Evolutionary conservation across 148 eudicot genomes (phyloP).

Genomic region (Polygonum aviculare): DNA sequence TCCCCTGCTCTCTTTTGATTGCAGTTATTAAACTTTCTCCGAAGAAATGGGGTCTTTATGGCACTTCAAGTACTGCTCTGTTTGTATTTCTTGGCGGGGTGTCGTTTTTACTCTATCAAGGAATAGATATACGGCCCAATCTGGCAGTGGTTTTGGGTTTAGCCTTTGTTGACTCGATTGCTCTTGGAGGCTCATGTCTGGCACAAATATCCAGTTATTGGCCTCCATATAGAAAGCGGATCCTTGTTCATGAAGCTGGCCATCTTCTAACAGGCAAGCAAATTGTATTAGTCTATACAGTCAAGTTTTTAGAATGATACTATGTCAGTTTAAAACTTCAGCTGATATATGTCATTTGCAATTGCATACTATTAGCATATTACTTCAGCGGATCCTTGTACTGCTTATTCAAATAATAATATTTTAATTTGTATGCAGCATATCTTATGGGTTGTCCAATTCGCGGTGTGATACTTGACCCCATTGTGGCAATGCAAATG

Average conservation of each 20-base stretch:
- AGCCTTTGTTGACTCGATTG: slow-evolving; percentile 56
- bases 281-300: background rate
- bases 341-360: background rate
- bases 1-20: slow-evolving; percentile 7
- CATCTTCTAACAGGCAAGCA: slow-evolving; percentile 72
- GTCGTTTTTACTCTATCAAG: slow-evolving; percentile 64
- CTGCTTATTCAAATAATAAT: background rate
- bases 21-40: slow-evolving; percentile 84
- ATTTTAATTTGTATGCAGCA: slow-evolving; percentile 44
- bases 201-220: slow-evolving; percentile 91
- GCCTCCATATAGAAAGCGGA: slow-evolving; percentile 91
- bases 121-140: slow-evolving; percentile 85
- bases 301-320: background rate
- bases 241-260: slow-evolving; percentile 98
- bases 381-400: no score
- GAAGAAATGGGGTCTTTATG: slow-evolving; percentile 86
- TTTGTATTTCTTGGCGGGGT: slow-evolving; percentile 55
- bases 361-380: background rate
- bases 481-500: slow-evolving; percentile 90
- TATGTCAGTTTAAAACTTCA: background rate
- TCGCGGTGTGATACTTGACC: slow-evolving; percentile 93
- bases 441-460: slow-evolving; percentile 99
- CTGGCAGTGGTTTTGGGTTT: slow-evolving; percentile 65
- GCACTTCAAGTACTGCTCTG: slow-evolving; percentile 56
- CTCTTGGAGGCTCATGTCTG: slow-evolving; percentile 84